Percentiles rank a stretch among this genome's conserved stretches.
These are phyloP conservation scores for Shiraia bambusicola DNA, from an alignment of 2,329 filamentous ascomycete genomes.

Conservation along the genomic window DNA sequence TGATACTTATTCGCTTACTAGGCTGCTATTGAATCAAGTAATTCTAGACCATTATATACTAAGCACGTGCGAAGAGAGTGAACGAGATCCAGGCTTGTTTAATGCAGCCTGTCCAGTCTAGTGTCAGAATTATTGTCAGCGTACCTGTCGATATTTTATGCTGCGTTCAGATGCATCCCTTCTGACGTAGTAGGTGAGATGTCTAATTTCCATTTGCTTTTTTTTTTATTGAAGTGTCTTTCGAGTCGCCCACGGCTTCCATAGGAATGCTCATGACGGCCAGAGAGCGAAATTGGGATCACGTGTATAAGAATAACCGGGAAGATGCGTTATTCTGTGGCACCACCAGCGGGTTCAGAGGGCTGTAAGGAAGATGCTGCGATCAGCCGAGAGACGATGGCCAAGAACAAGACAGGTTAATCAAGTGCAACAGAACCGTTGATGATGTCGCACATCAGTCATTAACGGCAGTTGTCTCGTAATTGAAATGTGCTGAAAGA, in stretches of 20 bases:
- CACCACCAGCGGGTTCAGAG: conserved; percentile 23
- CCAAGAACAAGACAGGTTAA: conserved; percentile 13
- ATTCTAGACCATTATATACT: too few species aligned
- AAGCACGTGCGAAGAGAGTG: too few species aligned
- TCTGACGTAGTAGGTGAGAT: neutral
- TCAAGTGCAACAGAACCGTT: conserved; percentile 29
- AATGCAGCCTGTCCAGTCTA: too few species aligned
- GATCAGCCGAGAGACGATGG: conserved; percentile 18
- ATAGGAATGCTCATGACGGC: conserved; percentile 27
- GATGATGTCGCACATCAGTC: conserved; percentile 32
- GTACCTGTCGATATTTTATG: too few species aligned
- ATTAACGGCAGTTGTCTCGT: conserved; percentile 23
- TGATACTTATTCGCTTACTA: too few species aligned
- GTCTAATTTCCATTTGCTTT: conserved; percentile 7
- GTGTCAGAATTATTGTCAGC: too few species aligned
- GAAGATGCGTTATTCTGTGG: conserved; percentile 20
- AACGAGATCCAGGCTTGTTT: too few species aligned
- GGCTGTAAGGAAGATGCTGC: conserved; percentile 29
- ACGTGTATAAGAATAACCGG: conserved; percentile 20
- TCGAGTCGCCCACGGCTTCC: conserved; percentile 27
- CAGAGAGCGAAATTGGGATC: conserved; percentile 8
- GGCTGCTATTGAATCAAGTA: too few species aligned
- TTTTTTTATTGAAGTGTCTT: conserved; percentile 7
- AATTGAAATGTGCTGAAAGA: conserved; percentile 10
- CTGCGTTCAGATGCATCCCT: too few species aligned